These are phyloP conservation scores for Podaxis mareebaensis DNA, from an alignment of 768 basidiomycete genomes.

Conservation along the genomic window DNA sequence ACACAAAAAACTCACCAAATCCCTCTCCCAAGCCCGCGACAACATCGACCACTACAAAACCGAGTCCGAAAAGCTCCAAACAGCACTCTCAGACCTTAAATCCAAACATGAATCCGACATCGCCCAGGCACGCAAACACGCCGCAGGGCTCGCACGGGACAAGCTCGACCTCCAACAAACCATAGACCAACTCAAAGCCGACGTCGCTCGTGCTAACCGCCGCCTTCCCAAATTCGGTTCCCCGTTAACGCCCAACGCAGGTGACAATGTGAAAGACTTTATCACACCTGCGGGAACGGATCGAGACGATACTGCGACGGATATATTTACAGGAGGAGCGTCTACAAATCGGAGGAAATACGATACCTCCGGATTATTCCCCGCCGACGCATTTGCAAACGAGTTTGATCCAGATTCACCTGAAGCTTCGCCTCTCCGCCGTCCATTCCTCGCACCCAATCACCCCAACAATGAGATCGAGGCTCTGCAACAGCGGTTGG, in stretches of 20 bases:
- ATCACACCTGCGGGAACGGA: constrained; percentile 60
- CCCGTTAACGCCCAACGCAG: constrained; percentile 68
- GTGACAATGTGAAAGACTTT: constrained; percentile 34
- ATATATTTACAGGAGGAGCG: constrained; percentile 67
- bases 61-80: constrained; percentile 73
- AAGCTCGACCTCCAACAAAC: constrained; percentile 87
- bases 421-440: constrained; percentile 53
- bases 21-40: constrained; percentile 73
- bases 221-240: constrained; percentile 67
- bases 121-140: constrained; percentile 85
- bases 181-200: constrained; percentile 75
- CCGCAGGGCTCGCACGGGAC: constrained; percentile 87
- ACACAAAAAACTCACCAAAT: constrained; percentile 75
- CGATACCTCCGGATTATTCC: constrained; percentile 40
- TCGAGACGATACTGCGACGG: constrained; percentile 49
- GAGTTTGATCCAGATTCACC: constrained; percentile 55
- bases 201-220: constrained; percentile 64
- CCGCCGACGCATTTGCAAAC: constrained; percentile 41
- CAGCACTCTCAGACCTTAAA: constrained; percentile 70
- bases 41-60: constrained; percentile 83
- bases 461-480: constrained; percentile 83
- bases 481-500: constrained; percentile 74
- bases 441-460: constrained; percentile 66
- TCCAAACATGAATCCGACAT: constrained; percentile 94
- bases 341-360: constrained; percentile 64